Evolutionary conservation across 2,329 filamentous ascomycete genomes (phyloP).

Genomic region (Epichloe sibirici): DNA sequence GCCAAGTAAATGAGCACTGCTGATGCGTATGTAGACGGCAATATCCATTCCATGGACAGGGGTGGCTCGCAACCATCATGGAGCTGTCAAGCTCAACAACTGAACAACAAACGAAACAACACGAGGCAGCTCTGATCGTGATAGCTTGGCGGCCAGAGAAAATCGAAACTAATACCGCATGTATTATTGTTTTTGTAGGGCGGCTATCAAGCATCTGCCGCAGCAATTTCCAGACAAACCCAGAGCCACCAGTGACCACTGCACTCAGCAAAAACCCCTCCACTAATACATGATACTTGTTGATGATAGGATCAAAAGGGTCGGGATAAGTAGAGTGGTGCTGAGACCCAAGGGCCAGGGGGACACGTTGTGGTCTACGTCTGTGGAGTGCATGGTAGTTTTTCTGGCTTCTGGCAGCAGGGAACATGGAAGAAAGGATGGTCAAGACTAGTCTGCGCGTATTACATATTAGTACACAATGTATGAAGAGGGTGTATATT

Average conservation of each 20-base stretch:
- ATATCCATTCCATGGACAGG: constrained; percentile 9
- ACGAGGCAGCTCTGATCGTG: background rate
- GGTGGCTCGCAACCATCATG: background rate
- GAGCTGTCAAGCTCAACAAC: background rate
- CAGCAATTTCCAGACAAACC: constrained; percentile 1
- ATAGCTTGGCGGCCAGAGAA: background rate
- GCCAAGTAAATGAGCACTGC: background rate
- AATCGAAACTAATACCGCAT: background rate
- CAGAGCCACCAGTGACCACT: background rate
- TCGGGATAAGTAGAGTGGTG: constrained; percentile 1
- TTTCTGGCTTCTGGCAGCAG: background rate
- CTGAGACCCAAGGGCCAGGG: constrained; percentile 2
- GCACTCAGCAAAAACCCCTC: background rate
- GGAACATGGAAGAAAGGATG: constrained; percentile 4
- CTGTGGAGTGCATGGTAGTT: constrained; percentile 6
- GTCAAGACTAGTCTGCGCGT: constrained; percentile 5
- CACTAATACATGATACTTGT: background rate
- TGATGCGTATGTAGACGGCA: constrained; percentile 4
- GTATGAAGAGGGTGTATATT: constrained; percentile 13
- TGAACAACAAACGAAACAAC: background rate
- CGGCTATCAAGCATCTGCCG: constrained; percentile 3
- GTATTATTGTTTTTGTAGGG: background rate
- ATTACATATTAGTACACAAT: constrained; percentile 9
- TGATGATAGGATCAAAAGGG: background rate
- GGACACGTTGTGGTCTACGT: constrained; percentile 12